These are phyloP conservation scores for Pyrus pyrifolia DNA, from an alignment of 306 rosid genomes.

Conservation along the genomic window DNA sequence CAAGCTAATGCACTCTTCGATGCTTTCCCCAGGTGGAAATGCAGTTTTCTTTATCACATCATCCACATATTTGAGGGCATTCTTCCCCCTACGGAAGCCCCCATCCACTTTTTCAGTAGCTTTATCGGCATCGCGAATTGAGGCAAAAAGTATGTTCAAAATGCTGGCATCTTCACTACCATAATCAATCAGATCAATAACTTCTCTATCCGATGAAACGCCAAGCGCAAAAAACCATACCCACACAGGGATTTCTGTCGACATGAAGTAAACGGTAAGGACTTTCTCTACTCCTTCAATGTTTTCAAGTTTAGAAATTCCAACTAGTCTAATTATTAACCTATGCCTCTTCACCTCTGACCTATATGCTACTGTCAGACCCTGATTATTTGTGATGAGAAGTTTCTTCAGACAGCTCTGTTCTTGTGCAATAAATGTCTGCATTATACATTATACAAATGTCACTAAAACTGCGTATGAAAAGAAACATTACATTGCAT, in stretches of 20 bases:
- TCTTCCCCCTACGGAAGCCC: constrained; percentile 43
- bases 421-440: constrained; percentile 94
- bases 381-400: constrained; percentile 54
- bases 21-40: constrained; percentile 70
- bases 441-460: constrained; percentile 24
- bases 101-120: constrained; percentile 15
- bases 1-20: constrained; percentile 54
- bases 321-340: constrained; percentile 54
- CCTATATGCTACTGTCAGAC: constrained; percentile 58
- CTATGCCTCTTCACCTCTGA: constrained; percentile 74
- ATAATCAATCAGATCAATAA: constrained; percentile 64
- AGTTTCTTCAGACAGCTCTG: constrained; percentile 67
- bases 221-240: constrained; percentile 78
- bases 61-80: constrained; percentile 39
- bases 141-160: constrained; percentile 61
- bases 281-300: constrained; percentile 55
- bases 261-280: constrained; percentile 63
- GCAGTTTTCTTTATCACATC: constrained; percentile 36
- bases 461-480: not conserved
- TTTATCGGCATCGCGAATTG: constrained; percentile 55
- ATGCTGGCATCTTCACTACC: constrained; percentile 44
- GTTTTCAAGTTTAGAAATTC: constrained; percentile 42
- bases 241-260: constrained; percentile 81
- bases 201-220: constrained; percentile 69
- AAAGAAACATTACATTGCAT: not conserved